These are phyloP conservation scores for Pseudocercospora macadamiae DNA, from an alignment of 2,329 filamentous ascomycete genomes.

Conservation along the genomic window DNA sequence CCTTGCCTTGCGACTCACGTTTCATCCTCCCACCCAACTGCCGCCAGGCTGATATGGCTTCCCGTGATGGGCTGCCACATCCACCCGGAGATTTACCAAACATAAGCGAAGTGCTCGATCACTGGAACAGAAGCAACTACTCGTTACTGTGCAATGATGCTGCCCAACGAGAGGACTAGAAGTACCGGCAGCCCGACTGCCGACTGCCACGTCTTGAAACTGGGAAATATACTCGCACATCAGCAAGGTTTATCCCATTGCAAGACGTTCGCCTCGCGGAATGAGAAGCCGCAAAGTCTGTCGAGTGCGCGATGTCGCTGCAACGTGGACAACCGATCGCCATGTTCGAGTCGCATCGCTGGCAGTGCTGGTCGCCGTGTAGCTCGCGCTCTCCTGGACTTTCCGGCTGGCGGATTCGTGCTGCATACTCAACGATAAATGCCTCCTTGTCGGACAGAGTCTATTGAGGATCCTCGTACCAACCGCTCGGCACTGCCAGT, in stretches of 20 bases:
- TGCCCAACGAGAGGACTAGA: constrained; percentile 1
- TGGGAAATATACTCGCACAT: constrained; percentile 1
- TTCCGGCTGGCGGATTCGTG: constrained; percentile 12
- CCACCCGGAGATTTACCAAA: neutral
- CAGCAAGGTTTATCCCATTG: neutral
- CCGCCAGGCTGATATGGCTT: neutral
- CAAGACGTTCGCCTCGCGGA: constrained; percentile 1
- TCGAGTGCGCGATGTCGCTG: constrained; percentile 9
- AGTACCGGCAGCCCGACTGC: neutral
- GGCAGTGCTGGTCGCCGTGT: constrained; percentile 7
- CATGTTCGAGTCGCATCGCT: constrained; percentile 4
- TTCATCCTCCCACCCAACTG: no score
- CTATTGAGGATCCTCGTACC: constrained; percentile 4
- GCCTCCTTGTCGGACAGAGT: constrained; percentile 4
- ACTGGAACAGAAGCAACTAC: neutral
- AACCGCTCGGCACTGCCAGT: neutral
- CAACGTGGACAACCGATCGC: constrained; percentile 18
- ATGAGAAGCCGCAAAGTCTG: neutral
- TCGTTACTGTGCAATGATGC: neutral
- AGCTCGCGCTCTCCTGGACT: constrained; percentile 8
- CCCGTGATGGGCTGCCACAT: neutral
- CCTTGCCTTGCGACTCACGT: no score
- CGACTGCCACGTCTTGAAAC: neutral
- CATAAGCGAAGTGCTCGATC: neutral
- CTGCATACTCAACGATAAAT: constrained; percentile 13